Percentiles rank a stretch among this genome's conserved stretches.
These are phyloP conservation scores for Sporobolomyces roseus DNA, from an alignment of 768 basidiomycete species.

Conservation along the genomic window DNA sequence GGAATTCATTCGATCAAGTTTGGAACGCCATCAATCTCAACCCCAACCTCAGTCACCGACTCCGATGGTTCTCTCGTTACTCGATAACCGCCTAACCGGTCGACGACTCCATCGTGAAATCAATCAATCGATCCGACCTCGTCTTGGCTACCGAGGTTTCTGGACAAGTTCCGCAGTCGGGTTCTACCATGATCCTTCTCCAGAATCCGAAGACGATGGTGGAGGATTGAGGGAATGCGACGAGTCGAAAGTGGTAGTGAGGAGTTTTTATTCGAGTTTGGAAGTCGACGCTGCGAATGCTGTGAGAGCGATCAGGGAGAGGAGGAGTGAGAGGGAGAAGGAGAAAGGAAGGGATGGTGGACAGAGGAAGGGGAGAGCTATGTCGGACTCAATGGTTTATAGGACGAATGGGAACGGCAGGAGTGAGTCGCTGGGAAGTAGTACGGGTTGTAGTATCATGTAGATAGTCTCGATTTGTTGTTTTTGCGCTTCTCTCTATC, in stretches of 20 bases:
- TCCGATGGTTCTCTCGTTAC: constrained; percentile 6
- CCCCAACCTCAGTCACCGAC: neutral
- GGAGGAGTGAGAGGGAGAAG: neutral
- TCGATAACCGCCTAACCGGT: constrained; percentile 20
- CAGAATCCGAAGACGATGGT: constrained; percentile 1
- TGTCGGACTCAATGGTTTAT: neutral
- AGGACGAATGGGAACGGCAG: neutral
- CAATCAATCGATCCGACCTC: neutral
- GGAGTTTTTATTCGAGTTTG: constrained; percentile 83
- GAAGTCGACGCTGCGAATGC: constrained; percentile 68
- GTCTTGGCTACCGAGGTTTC: constrained; percentile 17
- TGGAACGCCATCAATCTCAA: too few species aligned
- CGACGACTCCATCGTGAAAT: neutral
- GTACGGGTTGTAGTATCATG: neutral
- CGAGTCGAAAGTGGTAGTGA: constrained; percentile 64
- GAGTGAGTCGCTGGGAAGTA: neutral
- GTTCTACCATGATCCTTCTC: constrained; percentile 24
- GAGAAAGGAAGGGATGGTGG: neutral
- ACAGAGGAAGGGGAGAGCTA: neutral
- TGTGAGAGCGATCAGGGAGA: neutral
- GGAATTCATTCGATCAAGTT: too few species aligned
- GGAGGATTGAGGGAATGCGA: constrained; percentile 71
- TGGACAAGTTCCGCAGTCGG: constrained; percentile 24
- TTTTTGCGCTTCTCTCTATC: too few species aligned
- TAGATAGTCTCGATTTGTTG: neutral